Evolutionary conservation across 441 rosid genomes (phyloP).

Genomic region (Arabidopsis lyrata): DNA sequence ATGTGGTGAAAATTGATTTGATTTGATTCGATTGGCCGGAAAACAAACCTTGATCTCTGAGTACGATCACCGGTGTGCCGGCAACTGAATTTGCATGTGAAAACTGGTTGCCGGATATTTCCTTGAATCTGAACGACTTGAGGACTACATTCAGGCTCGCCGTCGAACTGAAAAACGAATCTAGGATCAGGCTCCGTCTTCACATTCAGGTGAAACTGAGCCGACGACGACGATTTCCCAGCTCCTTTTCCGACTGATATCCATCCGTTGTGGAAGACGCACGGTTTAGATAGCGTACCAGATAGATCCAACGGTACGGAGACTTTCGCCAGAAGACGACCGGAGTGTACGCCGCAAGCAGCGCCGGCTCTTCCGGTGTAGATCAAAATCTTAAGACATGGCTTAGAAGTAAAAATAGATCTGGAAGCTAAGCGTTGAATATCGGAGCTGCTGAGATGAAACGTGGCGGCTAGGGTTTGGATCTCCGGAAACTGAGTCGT

Average conservation of each 20-base stretch:
- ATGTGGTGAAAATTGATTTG: slow-evolving; percentile 1
- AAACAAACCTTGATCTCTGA: slow-evolving; percentile 70
- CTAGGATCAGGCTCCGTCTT: slow-evolving; percentile 91
- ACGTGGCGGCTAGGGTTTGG: slow-evolving; percentile 65
- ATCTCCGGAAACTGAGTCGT: slow-evolving; percentile 50
- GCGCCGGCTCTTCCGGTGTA: slow-evolving; percentile 76
- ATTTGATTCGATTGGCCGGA: background rate
- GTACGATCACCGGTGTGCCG: slow-evolving; percentile 68
- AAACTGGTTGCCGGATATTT: slow-evolving; percentile 81
- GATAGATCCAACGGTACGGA: slow-evolving; percentile 77
- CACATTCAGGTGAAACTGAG: slow-evolving; percentile 72
- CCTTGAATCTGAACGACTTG: slow-evolving; percentile 92
- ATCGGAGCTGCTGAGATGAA: slow-evolving; percentile 71
- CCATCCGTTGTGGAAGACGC: slow-evolving; percentile 81
- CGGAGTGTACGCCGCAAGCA: slow-evolving; percentile 76
- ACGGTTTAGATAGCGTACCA: slow-evolving; percentile 58
- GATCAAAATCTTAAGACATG: slow-evolving; percentile 61
- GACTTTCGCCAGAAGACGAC: slow-evolving; percentile 71
- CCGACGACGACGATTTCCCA: slow-evolving; percentile 51
- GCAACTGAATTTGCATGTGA: slow-evolving; percentile 90
- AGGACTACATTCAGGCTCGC: slow-evolving; percentile 96
- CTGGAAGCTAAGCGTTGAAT: slow-evolving; percentile 59
- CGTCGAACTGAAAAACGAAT: slow-evolving; percentile 94
- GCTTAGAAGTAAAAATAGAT: slow-evolving; percentile 61
- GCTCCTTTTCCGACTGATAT: slow-evolving; percentile 64